Evolutionary conservation across 2,329 filamentous ascomycete genomes (phyloP).

Genomic region (Xylaria sp.): DNA sequence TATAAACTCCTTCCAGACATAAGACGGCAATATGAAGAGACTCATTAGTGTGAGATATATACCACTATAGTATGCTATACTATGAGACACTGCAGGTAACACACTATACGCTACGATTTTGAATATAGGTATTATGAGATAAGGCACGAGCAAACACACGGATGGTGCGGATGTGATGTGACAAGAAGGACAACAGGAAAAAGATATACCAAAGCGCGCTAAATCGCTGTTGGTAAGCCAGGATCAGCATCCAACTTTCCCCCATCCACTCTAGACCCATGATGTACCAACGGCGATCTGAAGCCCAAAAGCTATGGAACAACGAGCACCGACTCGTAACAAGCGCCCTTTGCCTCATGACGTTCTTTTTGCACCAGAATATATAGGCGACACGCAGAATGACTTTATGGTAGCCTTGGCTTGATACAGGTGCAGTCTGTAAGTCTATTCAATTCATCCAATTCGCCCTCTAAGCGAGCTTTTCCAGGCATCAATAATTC

Average conservation of each 20-base stretch:
- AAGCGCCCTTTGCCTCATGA: constrained; percentile 9
- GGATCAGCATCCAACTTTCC: constrained; percentile 18
- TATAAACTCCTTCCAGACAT: constrained; percentile 6
- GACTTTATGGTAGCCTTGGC: not conserved
- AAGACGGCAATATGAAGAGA: not conserved
- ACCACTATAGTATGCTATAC: not conserved
- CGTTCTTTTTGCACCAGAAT: constrained; percentile 2
- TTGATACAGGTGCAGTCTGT: not conserved
- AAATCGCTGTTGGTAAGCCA: constrained; percentile 6
- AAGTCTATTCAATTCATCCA: no score
- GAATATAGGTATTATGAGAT: constrained; percentile 11
- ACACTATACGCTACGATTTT: not conserved
- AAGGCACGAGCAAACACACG: constrained; percentile 5
- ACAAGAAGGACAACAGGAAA: not conserved
- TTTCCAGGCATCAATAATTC: constrained; percentile 1
- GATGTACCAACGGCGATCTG: constrained; percentile 8
- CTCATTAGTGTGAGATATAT: not conserved
- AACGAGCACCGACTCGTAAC: not conserved
- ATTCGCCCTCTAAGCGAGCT: not conserved
- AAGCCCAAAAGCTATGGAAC: constrained; percentile 1
- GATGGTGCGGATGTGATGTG: constrained; percentile 6
- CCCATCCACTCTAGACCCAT: not conserved
- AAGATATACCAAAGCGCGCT: constrained; percentile 6
- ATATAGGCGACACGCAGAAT: not conserved
- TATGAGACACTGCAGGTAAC: constrained; percentile 2